phyloP scores from a whole-genome alignment of 192 early-diverging fungal species.

The Rhizoclosmatium sp. region DNA sequence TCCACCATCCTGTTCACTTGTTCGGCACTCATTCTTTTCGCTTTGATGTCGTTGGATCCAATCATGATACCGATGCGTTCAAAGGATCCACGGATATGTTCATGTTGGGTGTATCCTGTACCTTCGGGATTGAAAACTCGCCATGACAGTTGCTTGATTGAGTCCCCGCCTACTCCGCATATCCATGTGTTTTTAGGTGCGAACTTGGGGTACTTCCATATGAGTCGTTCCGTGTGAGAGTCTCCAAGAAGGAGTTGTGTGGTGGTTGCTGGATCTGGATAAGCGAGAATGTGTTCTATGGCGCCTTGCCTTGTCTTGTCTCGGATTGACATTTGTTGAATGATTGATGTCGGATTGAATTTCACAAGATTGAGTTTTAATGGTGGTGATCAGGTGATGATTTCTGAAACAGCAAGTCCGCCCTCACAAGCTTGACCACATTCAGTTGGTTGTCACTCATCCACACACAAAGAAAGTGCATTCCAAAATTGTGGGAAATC shows the following conservation, averaged over 20 bases:
- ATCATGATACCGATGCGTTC: conserved; percentile 28
- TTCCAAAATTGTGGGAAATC: no score
- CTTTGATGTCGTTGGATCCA: conserved; percentile 30
- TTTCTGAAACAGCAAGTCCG: no score
- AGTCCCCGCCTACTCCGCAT: conserved; percentile 37
- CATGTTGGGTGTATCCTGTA: conserved; percentile 29
- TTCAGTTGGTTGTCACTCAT: no score
- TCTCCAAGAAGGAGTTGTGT: conserved; percentile 33
- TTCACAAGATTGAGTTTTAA: no score
- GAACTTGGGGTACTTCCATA: conserved; percentile 27
- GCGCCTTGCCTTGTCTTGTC: conserved; percentile 5
- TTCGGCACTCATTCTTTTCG: neutral
- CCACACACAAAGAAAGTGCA: no score
- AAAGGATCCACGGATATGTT: neutral
- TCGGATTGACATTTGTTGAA: neutral
- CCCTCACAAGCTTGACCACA: no score
- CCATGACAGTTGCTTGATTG: conserved; percentile 30
- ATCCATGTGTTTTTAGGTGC: conserved; percentile 33
- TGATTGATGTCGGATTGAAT: no score
- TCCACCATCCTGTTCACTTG: conserved; percentile 17
- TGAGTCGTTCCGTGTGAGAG: conserved; percentile 33
- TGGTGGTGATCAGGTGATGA: no score
- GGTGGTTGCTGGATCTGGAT: neutral
- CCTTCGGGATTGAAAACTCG: conserved; percentile 21
- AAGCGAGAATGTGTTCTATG: neutral